Evolutionary conservation across 1,284 basidiomycete species (phyloP).

Genomic region (Termitomyces sp.): DNA sequence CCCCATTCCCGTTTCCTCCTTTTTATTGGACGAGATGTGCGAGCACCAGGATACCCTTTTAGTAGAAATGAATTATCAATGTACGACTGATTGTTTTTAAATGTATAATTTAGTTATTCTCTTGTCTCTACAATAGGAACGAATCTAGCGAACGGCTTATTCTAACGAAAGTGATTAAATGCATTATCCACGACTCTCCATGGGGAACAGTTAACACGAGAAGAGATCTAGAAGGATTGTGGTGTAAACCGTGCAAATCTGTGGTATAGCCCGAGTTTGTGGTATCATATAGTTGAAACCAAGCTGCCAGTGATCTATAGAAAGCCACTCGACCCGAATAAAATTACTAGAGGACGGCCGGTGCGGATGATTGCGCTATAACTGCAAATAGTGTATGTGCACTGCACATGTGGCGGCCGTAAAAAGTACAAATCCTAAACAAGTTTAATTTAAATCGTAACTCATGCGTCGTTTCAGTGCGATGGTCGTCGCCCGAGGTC

Average conservation of each 20-base stretch:
- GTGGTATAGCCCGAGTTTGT: not conserved
- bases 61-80: not conserved
- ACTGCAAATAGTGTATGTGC: not conserved
- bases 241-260: not conserved
- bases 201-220: constrained; percentile 9
- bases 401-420: not conserved
- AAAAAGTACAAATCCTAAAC: constrained; percentile 1
- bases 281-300: not conserved
- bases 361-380: not conserved
- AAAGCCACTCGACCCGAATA: not conserved
- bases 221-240: not conserved
- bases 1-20: not conserved
- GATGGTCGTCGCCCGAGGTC: constrained; percentile 41
- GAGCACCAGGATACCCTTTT: not conserved
- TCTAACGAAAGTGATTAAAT: not conserved
- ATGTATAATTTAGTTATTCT: not conserved
- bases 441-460: constrained; percentile 15
- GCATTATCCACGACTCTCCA: not conserved
- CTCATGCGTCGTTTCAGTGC: constrained; percentile 1
- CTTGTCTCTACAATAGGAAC: not conserved
- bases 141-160: not conserved
- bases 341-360: not conserved
- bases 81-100: not conserved
- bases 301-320: not conserved
- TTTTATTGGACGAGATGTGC: not conserved